phyloP scores from a whole-genome alignment of 2,329 filamentous ascomycete genomes.

The Aspergillus sp. region DNA sequence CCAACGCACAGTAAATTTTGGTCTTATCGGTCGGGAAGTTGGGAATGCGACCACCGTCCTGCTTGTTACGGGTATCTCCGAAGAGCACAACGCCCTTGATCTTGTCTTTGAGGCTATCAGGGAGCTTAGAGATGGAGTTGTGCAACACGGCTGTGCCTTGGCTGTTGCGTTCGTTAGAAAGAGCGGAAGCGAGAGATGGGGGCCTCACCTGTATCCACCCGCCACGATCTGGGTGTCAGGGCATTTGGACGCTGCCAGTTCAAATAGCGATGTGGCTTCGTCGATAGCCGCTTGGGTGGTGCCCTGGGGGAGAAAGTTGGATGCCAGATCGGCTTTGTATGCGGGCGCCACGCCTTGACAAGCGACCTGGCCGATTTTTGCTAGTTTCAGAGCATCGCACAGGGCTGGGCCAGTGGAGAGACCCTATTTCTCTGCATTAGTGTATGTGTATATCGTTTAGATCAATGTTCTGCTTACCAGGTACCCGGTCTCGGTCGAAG shows the following conservation, averaged over 20 bases:
- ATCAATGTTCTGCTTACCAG: slow-evolving; percentile 28
- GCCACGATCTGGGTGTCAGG: slow-evolving; percentile 9
- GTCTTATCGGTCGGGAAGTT: slow-evolving; percentile 40
- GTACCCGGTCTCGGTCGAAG: slow-evolving; percentile 47
- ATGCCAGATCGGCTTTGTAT: slow-evolving; percentile 6
- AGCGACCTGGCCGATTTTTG: slow-evolving; percentile 4
- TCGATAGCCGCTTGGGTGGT: slow-evolving; percentile 5
- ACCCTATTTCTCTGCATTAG: slow-evolving; percentile 14
- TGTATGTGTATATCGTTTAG: no score
- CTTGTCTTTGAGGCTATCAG: slow-evolving; percentile 14
- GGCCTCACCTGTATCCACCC: slow-evolving; percentile 7
- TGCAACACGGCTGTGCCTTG: slow-evolving; percentile 34
- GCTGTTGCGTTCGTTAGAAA: slow-evolving; percentile 14
- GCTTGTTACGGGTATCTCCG: slow-evolving; percentile 39
- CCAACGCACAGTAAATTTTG: slow-evolving; percentile 44
- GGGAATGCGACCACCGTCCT: slow-evolving; percentile 36
- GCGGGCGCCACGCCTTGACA: slow-evolving; percentile 11
- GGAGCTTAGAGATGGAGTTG: slow-evolving; percentile 27
- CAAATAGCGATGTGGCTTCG: slow-evolving; percentile 6
- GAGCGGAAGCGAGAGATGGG: neutral
- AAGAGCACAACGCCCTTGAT: slow-evolving; percentile 38
- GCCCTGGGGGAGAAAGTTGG: slow-evolving; percentile 8
- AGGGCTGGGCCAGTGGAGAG: slow-evolving; percentile 27
- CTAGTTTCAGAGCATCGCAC: slow-evolving; percentile 18
- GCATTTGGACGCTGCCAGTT: slow-evolving; percentile 7